Conservation (phyloP, 2,329 filamentous ascomycete species). For the Onygenales sp. region DNA sequence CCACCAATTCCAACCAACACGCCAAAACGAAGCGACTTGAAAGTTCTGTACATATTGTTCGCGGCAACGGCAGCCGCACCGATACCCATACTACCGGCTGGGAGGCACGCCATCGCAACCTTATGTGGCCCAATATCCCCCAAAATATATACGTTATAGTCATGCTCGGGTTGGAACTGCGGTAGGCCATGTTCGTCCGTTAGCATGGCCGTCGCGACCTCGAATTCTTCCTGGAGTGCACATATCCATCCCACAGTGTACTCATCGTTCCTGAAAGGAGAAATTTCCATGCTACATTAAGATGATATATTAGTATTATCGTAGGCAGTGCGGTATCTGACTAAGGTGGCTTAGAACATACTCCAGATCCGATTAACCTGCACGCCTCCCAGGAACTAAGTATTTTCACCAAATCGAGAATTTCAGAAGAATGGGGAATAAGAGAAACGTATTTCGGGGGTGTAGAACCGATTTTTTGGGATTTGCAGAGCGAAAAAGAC, state of each 20-base stretch:
- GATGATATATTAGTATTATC: no score
- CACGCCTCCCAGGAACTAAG: no score
- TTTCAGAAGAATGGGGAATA: no score
- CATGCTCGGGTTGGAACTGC: background rate
- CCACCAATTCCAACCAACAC: background rate
- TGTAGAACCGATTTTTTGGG: no score
- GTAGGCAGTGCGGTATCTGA: no score
- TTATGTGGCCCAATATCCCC: background rate
- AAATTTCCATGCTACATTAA: no score
- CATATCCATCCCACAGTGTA: background rate
- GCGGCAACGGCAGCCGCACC: background rate
- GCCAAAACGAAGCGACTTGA: background rate
- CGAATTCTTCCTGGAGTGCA: background rate
- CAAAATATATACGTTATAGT: background rate
- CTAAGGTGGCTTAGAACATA: no score
- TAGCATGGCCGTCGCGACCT: background rate
- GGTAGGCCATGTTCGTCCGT: background rate
- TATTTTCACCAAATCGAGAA: no score
- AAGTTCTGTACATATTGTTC: background rate
- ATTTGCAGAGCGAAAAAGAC: no score
- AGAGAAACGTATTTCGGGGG: no score
- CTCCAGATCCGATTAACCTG: no score
- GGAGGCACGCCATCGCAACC: background rate
- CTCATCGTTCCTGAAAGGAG: background rate
- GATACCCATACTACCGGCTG: background rate